Percentiles rank a stretch among this genome's conserved stretches.
phyloP scores from a whole-genome alignment of 2,329 filamentous ascomycete species.

The Xylaria sp. region DNA sequence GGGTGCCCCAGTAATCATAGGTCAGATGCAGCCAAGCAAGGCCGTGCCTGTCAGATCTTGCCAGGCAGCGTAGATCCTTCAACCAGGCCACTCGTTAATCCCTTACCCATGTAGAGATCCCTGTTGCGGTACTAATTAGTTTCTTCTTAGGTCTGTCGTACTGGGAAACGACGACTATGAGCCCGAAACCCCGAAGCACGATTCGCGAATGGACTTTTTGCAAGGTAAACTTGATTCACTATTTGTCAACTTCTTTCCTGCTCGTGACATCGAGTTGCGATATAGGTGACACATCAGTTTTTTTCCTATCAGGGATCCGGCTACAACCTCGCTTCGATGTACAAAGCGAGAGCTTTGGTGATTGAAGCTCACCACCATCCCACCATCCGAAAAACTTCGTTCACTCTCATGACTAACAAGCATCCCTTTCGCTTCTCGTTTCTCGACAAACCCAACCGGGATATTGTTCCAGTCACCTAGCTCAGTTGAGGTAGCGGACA shows the following conservation, averaged over 20 bases:
- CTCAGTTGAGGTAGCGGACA: constrained; percentile 2
- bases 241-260: constrained; percentile 16
- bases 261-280: constrained; percentile 9
- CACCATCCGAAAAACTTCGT: constrained; percentile 6
- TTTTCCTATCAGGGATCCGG: background rate
- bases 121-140: background rate
- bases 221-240: constrained; percentile 8
- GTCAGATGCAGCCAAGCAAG: constrained; percentile 16
- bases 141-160: background rate
- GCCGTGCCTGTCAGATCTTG: constrained; percentile 15
- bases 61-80: constrained; percentile 9
- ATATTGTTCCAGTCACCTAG: constrained; percentile 5
- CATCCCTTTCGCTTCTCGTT: constrained; percentile 18
- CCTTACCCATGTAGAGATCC: background rate
- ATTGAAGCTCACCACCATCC: background rate
- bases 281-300: constrained; percentile 17
- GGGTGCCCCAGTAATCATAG: constrained; percentile 11
- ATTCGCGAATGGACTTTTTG: constrained; percentile 2
- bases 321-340: constrained; percentile 11
- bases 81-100: background rate
- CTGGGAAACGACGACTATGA: constrained; percentile 7
- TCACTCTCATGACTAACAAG: constrained; percentile 17
- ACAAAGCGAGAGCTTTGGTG: background rate
- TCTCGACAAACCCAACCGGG: constrained; percentile 12
- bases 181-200: constrained; percentile 1